Conservation (phyloP, 768 basidiomycete genomes). For the Kwoniella europaea region DNA sequence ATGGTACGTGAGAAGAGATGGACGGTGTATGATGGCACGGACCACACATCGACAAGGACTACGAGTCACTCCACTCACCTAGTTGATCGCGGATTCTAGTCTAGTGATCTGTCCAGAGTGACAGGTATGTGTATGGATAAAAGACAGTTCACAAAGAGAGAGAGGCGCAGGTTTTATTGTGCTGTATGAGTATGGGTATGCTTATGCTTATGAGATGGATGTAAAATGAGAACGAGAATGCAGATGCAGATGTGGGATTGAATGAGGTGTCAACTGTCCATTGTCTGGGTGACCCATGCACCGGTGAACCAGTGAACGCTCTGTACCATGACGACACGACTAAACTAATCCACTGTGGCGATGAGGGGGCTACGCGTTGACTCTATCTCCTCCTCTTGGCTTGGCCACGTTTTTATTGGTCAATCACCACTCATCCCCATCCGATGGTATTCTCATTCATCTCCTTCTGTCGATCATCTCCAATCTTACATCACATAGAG, state of each 20-base stretch:
- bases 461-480: neutral
- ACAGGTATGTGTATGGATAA: constrained; percentile 9
- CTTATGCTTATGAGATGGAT: neutral
- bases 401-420: neutral
- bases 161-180: neutral
- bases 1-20: no score
- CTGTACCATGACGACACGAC: constrained; percentile 1
- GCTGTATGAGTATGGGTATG: neutral
- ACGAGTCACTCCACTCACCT: constrained; percentile 7
- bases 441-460: no score
- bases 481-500: neutral
- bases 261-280: neutral
- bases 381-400: neutral
- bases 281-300: neutral
- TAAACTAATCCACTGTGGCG: neutral
- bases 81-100: neutral
- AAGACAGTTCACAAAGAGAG: constrained; percentile 18
- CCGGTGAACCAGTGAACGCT: neutral
- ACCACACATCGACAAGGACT: neutral
- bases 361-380: neutral
- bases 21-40: no score
- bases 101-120: constrained; percentile 14
- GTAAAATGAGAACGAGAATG: neutral
- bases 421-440: neutral
- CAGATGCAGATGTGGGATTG: neutral